Conservation (phyloP, 2,329 filamentous ascomycete genomes). For the Fusarium verticillioides region DNA sequence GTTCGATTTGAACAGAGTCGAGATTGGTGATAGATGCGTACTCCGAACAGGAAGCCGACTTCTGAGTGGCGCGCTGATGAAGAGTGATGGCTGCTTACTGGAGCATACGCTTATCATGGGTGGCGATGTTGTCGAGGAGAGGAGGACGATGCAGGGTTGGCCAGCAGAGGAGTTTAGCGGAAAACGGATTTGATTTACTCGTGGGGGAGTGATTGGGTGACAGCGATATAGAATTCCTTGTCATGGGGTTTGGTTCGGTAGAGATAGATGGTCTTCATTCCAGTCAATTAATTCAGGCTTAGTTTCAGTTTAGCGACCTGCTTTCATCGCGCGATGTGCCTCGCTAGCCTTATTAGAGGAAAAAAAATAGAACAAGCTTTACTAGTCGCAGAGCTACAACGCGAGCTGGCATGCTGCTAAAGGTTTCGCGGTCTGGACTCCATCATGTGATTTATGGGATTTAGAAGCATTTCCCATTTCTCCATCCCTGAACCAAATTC, state of each 20-base stretch:
- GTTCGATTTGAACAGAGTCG: slow-evolving; percentile 7
- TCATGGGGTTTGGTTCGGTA: background rate
- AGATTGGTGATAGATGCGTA: slow-evolving; percentile 5
- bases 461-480: background rate
- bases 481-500: too few species aligned
- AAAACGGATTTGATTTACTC: background rate
- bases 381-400: background rate
- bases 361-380: background rate
- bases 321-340: background rate
- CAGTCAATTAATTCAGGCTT: fast-evolving
- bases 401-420: background rate
- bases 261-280: background rate
- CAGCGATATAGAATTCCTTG: background rate
- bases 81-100: slow-evolving; percentile 11
- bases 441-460: background rate
- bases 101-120: slow-evolving; percentile 21
- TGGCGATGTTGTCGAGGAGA: slow-evolving; percentile 10
- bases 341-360: background rate
- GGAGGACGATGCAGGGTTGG: slow-evolving; percentile 13
- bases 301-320: background rate
- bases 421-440: background rate
- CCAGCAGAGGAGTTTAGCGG: slow-evolving; percentile 4
- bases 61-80: slow-evolving; percentile 12
- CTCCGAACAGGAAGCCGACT: slow-evolving; percentile 5
- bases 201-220: background rate